These are phyloP conservation scores for Ensete glaucum DNA, from an alignment of 176 grass and related monocot genomes.

Conservation along the genomic window DNA sequence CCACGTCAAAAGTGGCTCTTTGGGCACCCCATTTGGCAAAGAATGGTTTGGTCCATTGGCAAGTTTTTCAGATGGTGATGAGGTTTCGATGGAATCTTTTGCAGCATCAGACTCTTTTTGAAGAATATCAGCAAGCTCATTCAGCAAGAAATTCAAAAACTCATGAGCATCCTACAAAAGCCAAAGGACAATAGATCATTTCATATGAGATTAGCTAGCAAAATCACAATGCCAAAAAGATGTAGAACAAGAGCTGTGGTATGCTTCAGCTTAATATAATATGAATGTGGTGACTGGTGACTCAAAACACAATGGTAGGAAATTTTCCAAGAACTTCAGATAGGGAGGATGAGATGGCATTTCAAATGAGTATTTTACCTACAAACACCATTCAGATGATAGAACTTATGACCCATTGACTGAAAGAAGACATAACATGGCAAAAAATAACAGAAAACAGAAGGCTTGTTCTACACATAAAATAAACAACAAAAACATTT, in stretches of 20 bases:
- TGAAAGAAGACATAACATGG: not conserved
- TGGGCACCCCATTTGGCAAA: constrained; percentile 7
- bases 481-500: not conserved
- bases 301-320: not conserved
- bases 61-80: constrained; percentile 9
- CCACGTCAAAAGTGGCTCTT: constrained; percentile 23
- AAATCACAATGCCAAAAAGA: constrained; percentile 2
- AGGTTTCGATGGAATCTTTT: constrained; percentile 7
- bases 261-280: constrained; percentile 9
- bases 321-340: not conserved
- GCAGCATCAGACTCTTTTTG: constrained; percentile 23
- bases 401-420: not conserved
- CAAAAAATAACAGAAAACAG: not conserved
- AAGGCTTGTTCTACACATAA: not conserved
- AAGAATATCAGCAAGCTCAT: constrained; percentile 31
- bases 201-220: not conserved
- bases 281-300: not conserved
- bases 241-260: not conserved
- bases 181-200: not conserved
- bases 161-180: constrained; percentile 29
- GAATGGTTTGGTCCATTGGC: constrained; percentile 18
- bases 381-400: not conserved
- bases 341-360: not conserved
- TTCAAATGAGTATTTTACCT: not conserved
- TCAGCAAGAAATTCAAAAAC: constrained; percentile 28